Evolutionary conservation across 2,329 filamentous ascomycete species (phyloP), one percentile per base, ranked within the genome.

Genomic region (Arthrobotrys entomopaga): DNA sequence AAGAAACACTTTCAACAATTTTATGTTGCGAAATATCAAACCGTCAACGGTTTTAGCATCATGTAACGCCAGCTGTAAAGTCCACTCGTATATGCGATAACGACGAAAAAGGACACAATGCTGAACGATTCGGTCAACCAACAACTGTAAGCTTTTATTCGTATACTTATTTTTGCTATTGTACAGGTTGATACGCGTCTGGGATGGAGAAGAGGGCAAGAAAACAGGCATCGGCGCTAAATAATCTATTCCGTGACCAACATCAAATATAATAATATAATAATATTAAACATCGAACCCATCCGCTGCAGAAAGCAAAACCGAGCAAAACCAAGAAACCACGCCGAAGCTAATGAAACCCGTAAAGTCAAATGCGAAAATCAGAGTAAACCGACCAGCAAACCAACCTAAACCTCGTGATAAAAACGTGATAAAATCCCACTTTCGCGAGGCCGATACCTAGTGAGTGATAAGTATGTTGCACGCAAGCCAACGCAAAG

Each of bases 221-320:
- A 57, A 53, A 56, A 22, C 52, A 38, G 10, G 8, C 20, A 40
- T 19, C 22, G 24, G 26, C 46, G 59, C 49, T 60, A 60, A 58
- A 73, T 26, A 61, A 72, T 56, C 60, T 65, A 73, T 65, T 60
- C 38, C 54, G 29, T 34, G 29, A 10, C 29, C 29, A 34, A 34
- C 29, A 34, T 5, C 29, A 34, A 34, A 34, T 34, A 34, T 34
- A n/a, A 57, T 56, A 24, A 60, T 61, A 43, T 60, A 42, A 49
- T 34, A 48, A 73, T 65, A 65, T 73, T 66, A 73, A 66, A 24
- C 61, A 57, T 57, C 65, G 43, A 54, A 66, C 63, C 63, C 49
- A 64, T 61, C 50, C 20, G n/a, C 20, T 56, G 42, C 15, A 61
- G 40, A 46, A 13, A 63, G 49, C 48, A 73, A 46, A 66, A 66